Evolutionary conservation across 805 yeast genomes (phyloP), one percentile per base, ranked within the genome.

Genomic region (Yarrowia sp.): DNA sequence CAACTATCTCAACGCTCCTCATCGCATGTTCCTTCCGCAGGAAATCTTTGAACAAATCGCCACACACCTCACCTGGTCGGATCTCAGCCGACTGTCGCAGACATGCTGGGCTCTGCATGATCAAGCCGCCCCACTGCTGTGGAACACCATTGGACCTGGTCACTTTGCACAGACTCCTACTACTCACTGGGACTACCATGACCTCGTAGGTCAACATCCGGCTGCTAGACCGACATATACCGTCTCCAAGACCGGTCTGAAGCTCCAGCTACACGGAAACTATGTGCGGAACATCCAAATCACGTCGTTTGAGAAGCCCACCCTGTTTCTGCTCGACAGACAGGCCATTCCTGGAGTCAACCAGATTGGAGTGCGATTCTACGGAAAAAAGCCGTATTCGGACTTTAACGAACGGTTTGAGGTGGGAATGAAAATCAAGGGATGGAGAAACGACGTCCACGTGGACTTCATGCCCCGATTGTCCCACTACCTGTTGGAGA

Each of bases 371-470:
- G 62, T 56, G 28, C 12, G 62, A 14, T 56, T 56, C 21, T 56
- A 56, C 30, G 63, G 63, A 2, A 58, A 58, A 11, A 58, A 58
- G 41, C 63, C 63, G 24, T 58, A 58, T 14, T 41, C 51, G 30
- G 63, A 58, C 32, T 58, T 58, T 21, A 58, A 58, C 40, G 63
- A 58, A 11, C 38, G 63, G 12, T 58, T 58, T 11, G 51, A 58
- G 24, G 63, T 58, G 12, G 63, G 63, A 19, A 58, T 41, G 63
- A 41, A 40, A 14, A 58, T 58, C 38, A 58, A 58, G 40, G 41
- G 41, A 1, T 58, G 63, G 63, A 14, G 63, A 32, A 58, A 58
- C 22, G 63, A 58, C 30, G 63, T 58, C 21, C 63, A 58, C 9
- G 51, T 58, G 9, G 63, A 58, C 10, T 58, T 58, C 22, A 58